Percentiles rank a stretch among this genome's conserved stretches.
Conservation (phyloP, 2,329 filamentous ascomycete genomes). For the Pestalotiopsis sp. region DNA sequence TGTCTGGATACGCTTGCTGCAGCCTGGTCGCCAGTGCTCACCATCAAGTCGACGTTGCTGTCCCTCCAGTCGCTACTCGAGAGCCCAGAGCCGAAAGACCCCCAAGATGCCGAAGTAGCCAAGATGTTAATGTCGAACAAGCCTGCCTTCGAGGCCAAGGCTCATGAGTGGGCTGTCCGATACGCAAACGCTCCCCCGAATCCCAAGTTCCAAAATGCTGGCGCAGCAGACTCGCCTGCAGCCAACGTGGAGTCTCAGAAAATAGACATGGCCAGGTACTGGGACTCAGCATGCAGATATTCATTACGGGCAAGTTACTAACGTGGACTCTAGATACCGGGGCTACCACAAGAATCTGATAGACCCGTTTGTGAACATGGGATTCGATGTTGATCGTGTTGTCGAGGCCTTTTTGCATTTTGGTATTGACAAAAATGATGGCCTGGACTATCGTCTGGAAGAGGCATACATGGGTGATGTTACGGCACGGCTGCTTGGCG, state of each 20-base stretch:
- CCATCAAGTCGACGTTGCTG: constrained; percentile 92
- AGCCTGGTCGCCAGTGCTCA: constrained; percentile 94
- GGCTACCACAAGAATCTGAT: constrained; percentile 87
- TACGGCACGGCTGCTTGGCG: constrained; percentile 80
- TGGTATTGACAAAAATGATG: constrained; percentile 77
- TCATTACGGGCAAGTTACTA: not conserved
- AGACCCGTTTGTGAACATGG: constrained; percentile 86
- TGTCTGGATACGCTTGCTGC: constrained; percentile 89
- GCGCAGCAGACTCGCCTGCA: constrained; percentile 21
- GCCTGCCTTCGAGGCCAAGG: constrained; percentile 77
- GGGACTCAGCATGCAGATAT: not conserved
- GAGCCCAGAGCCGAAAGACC: constrained; percentile 92
- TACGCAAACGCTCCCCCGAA: constrained; percentile 74
- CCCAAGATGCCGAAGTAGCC: constrained; percentile 94
- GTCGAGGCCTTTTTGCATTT: constrained; percentile 82
- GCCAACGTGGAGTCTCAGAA: constrained; percentile 49
- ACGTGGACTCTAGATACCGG: constrained; percentile 62
- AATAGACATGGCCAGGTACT: constrained; percentile 50
- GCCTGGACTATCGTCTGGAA: constrained; percentile 83
- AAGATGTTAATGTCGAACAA: constrained; percentile 83
- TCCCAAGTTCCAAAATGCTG: constrained; percentile 21
- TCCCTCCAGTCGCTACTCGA: constrained; percentile 92
- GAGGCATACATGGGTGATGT: constrained; percentile 90
- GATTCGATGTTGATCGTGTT: constrained; percentile 85
- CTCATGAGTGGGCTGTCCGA: constrained; percentile 87